These are phyloP conservation scores for Neolentinus lepideus DNA, from an alignment of 1,284 basidiomycete species.

Conservation along the genomic window DNA sequence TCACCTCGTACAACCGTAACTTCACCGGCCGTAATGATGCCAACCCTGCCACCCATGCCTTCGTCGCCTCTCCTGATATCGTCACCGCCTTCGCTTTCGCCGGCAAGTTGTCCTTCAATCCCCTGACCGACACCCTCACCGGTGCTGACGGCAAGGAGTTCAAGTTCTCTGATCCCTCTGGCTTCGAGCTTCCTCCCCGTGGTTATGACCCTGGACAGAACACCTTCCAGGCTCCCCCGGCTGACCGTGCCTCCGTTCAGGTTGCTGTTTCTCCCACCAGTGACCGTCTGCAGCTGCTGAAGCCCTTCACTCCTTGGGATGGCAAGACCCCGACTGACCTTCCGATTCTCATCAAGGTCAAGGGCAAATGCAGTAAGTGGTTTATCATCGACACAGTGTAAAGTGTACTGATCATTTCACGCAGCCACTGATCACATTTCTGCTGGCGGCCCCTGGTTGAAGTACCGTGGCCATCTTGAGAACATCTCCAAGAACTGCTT, in stretches of 20 bases:
- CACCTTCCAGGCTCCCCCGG: conserved; percentile 95
- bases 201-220: conserved; percentile 97
- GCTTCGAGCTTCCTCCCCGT: conserved; percentile 87
- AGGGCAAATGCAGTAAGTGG: conserved; percentile 93
- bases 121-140: conserved; percentile 84
- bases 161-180: conserved; percentile 90
- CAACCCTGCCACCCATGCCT: conserved; percentile 98
- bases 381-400: conserved; percentile 5
- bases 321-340: conserved; percentile 88
- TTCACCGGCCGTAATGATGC: conserved; percentile 99
- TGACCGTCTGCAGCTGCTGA: conserved; percentile 92
- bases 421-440: conserved; percentile 83
- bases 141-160: conserved; percentile 95
- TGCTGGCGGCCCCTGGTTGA: conserved; percentile 98
- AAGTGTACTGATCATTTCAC: conserved; percentile 3
- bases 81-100: conserved; percentile 98
- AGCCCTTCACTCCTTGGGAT: conserved; percentile 91
- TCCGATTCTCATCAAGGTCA: conserved; percentile 95
- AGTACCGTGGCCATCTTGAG: conserved; percentile 97
- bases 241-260: conserved; percentile 75
- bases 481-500: conserved; percentile 97
- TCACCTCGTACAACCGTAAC: conserved; percentile 99
- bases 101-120: conserved; percentile 95
- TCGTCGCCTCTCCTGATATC: conserved; percentile 96
- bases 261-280: conserved; percentile 87